phyloP scores from a whole-genome alignment of 306 rosid genomes.

The Rubus parviflorus region DNA sequence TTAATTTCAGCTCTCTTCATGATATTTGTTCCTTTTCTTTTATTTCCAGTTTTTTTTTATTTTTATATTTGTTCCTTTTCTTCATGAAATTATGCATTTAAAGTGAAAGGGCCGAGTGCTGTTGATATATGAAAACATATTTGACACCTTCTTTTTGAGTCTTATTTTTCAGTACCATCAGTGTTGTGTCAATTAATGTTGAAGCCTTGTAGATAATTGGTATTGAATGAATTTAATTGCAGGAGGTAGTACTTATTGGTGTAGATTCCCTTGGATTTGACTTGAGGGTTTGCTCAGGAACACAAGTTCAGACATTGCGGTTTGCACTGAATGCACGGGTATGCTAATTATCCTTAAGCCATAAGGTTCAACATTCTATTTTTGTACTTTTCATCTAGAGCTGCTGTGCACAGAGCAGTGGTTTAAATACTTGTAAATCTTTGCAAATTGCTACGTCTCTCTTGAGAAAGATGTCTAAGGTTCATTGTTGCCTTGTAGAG shows the following conservation, averaged over 20 bases:
- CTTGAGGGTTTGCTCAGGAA: constrained; percentile 83
- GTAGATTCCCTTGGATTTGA: constrained; percentile 92
- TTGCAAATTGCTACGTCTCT: not conserved
- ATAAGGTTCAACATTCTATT: not conserved
- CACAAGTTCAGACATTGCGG: constrained; percentile 88
- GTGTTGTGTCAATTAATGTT: not conserved
- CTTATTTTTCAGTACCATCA: not conserved
- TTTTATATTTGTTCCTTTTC: not conserved
- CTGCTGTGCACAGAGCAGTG: no score
- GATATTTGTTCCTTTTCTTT: no score
- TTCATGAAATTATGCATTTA: not conserved
- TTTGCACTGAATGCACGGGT: constrained; percentile 73
- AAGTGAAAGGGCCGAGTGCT: not conserved
- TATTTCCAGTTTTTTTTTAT: no score
- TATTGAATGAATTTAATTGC: constrained; percentile 31
- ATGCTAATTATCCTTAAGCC: constrained; percentile 23
- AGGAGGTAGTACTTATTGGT: constrained; percentile 80
- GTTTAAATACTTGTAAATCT: not conserved
- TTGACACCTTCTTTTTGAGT: not conserved
- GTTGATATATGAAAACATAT: not conserved
- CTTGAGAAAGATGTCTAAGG: not conserved
- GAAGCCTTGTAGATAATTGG: not conserved
- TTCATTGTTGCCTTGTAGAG: not conserved
- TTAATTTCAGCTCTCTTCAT: no score
- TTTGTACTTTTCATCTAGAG: not conserved